phyloP scores from a whole-genome alignment of 805 yeast genomes.

The Nakazawaea ishiwadae region DNA sequence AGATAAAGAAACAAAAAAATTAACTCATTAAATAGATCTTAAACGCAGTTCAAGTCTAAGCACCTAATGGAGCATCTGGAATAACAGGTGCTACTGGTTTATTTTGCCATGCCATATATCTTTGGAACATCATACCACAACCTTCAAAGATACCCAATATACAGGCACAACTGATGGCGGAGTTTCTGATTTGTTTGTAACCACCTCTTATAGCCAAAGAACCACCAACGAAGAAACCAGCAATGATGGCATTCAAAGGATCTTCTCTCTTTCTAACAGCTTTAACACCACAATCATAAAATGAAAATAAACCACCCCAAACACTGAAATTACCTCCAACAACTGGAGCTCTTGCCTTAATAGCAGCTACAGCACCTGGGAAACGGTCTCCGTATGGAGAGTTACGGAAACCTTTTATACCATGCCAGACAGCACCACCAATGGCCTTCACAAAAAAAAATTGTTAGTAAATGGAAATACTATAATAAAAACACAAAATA shows the following conservation, averaged over 20 bases:
- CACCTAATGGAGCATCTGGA: constrained; percentile 40
- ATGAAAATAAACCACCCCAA: constrained; percentile 98
- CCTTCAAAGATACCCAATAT: constrained; percentile 96
- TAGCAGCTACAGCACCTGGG: constrained; percentile 82
- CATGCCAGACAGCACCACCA: constrained; percentile 99
- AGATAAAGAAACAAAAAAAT: neutral
- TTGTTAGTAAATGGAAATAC: constrained; percentile 12
- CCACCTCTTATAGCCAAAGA: constrained; percentile 98
- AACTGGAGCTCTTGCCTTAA: constrained; percentile 95
- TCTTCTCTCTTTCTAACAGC: constrained; percentile 97
- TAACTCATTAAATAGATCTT: neutral
- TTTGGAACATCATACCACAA: constrained; percentile 93
- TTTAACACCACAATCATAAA: constrained; percentile 93
- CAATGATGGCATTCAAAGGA: constrained; percentile 96
- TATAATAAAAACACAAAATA: neutral
- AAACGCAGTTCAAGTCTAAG: constrained; percentile 15
- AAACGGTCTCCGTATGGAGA: constrained; percentile 96
- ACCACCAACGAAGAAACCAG: constrained; percentile 98
- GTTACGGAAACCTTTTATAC: constrained; percentile 97
- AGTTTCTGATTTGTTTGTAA: constrained; percentile 92
- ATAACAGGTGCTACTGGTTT: constrained; percentile 62
- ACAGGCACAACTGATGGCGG: constrained; percentile 97
- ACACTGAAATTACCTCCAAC: constrained; percentile 99
- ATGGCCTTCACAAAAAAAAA: constrained; percentile 37
- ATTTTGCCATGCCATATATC: constrained; percentile 82